Percentiles rank a stretch among this genome's conserved stretches.
Conservation (phyloP, 805 yeast species). For the Spathaspora sp. region DNA sequence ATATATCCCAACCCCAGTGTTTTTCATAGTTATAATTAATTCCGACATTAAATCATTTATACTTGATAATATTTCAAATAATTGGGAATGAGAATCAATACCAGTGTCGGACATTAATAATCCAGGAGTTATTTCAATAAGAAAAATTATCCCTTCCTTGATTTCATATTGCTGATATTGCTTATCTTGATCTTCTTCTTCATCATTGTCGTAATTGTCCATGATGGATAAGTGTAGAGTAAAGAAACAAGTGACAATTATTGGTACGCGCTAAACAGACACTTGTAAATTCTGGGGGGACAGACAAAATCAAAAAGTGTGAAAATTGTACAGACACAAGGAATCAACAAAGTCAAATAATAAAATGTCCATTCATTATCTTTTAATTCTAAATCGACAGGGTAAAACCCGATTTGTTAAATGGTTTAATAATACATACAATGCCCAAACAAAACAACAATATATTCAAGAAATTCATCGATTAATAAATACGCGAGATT, state of each 20-base stretch:
- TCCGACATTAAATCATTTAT: constrained; percentile 62
- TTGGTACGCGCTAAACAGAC: neutral
- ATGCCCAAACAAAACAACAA: constrained; percentile 26
- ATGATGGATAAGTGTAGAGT: neutral
- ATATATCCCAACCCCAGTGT: constrained; percentile 74
- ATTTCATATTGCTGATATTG: constrained; percentile 40
- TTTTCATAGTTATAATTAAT: constrained; percentile 59
- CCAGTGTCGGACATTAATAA: constrained; percentile 35
- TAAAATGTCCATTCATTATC: constrained; percentile 72
- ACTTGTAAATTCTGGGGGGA: neutral
- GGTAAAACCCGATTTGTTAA: constrained; percentile 87
- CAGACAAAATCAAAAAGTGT: neutral
- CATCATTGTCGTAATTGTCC: constrained; percentile 1
- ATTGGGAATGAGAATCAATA: constrained; percentile 37
- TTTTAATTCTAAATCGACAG: constrained; percentile 83
- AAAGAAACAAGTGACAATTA: neutral
- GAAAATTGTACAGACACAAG: neutral
- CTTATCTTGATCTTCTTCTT: constrained; percentile 9
- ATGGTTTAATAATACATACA: constrained; percentile 52
- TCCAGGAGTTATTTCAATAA: constrained; percentile 55
- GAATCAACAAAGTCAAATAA: neutral
- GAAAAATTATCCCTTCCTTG: constrained; percentile 62
- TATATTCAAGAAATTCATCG: constrained; percentile 68
- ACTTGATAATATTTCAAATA: constrained; percentile 52
- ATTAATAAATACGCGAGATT: constrained; percentile 77